Conservation (phyloP, 2,329 filamentous ascomycete species). For the Calycina herbarum region DNA sequence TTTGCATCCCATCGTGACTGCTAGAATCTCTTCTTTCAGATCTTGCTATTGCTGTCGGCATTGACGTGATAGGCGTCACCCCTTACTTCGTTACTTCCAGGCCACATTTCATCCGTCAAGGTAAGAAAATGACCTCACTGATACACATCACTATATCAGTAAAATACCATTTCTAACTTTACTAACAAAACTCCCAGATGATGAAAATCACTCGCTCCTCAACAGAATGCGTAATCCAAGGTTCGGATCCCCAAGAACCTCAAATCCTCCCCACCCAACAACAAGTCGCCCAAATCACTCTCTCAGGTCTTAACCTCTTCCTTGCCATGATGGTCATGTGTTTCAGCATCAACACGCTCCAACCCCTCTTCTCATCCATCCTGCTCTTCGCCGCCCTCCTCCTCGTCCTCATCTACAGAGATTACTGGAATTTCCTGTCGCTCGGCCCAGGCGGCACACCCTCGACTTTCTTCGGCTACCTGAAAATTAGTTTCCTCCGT, state of each 20-base stretch:
- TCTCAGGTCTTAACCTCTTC: conserved; percentile 32
- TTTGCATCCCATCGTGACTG: conserved; percentile 27
- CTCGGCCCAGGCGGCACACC: conserved; percentile 82
- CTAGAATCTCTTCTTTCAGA: conserved; percentile 28
- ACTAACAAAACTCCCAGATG: conserved; percentile 43
- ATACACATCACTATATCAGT: conserved; percentile 60
- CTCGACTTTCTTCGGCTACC: conserved; percentile 69
- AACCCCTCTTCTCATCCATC: conserved; percentile 48
- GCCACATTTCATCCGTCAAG: conserved; percentile 74
- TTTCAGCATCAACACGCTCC: conserved; percentile 52
- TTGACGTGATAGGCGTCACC: conserved; percentile 31
- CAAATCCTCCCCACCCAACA: conserved; percentile 31
- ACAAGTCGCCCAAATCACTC: conserved; percentile 32
- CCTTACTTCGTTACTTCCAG: conserved; percentile 52
- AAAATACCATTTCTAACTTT: conserved; percentile 52
- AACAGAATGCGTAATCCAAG: conserved; percentile 22
- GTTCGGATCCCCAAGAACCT: conserved; percentile 24
- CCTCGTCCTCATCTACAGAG: conserved; percentile 56
- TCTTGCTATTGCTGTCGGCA: conserved; percentile 29
- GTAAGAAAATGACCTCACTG: conserved; percentile 62
- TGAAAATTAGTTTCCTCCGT: conserved; percentile 70
- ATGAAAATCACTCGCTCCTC: conserved; percentile 21
- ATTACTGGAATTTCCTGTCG: conserved; percentile 74
- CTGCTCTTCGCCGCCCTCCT: conserved; percentile 52
- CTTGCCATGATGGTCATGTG: conserved; percentile 55